Base-by-base conservation (phyloP, 2,329 filamentous ascomycete species). In the Aspergillus sp. region DNA sequence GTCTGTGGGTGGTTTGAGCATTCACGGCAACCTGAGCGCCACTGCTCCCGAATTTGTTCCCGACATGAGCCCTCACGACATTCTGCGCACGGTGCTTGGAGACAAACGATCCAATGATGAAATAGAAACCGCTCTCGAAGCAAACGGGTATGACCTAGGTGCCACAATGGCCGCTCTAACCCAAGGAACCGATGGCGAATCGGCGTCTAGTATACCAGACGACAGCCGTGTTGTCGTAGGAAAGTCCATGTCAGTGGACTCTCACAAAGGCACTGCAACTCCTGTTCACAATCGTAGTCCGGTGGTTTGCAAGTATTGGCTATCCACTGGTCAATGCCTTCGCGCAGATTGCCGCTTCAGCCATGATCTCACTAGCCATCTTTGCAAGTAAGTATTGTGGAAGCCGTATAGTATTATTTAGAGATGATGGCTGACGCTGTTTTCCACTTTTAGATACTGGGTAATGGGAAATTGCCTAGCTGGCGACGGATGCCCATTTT, bases 31-130 rank as follows among this genome's bases (percentile, higher is more conserved):
- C 39, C 84, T 96, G 60, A 93, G 92, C 69, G 90, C 89, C 44
- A 89, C 89, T 14, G 91, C 91, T 5, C 89, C 93, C 23, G 92
- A 97, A 73, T 97, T 86, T 77, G 81, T 88, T 14, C 85, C 86
- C 56, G 93, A 98, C 70, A 98, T 99, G 93, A 96, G 91, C 58
- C 93, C 95, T 0, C 96, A 97, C 75, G 95, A 99, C 72, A 98
- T 99, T 85, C 82, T 99, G 56, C 90, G 95, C 61, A 97, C 93
- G 6, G 96, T 99, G 41, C 82, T 99, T 24, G 91, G 93, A 48
- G 91, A 95, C 66, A 87, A 91, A 55, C 89, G 90, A 69, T 89
- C 91, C 2, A 93, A 98, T 68, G 93, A 98, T 52, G 95, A 99
- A 74, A 93, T 99, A 48, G 93, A 97, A 72, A 84, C 87, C n/a